phyloP scores from a whole-genome alignment of 1,284 basidiomycete genomes.

The Sphagnurus paluster region DNA sequence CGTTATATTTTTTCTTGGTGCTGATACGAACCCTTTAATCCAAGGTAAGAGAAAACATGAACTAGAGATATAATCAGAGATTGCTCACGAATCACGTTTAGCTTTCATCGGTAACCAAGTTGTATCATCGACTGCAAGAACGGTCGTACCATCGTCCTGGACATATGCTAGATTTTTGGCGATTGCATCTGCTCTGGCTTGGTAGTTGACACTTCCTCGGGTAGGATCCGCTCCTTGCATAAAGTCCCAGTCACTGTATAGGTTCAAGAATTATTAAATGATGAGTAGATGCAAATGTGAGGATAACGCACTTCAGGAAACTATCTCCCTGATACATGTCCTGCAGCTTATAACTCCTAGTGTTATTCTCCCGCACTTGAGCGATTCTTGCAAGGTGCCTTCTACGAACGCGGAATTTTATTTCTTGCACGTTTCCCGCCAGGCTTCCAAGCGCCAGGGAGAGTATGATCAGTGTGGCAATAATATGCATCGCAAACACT shows the following conservation, averaged over 20 bases:
- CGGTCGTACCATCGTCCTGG: constrained; percentile 47
- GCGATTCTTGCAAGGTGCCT: constrained; percentile 1
- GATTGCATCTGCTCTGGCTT: constrained; percentile 43
- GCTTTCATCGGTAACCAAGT: constrained; percentile 49
- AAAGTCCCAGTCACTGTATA: constrained; percentile 35
- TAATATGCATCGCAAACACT: constrained; percentile 15
- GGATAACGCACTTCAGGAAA: constrained; percentile 4
- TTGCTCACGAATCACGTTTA: constrained; percentile 65
- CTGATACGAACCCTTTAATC: constrained; percentile 69
- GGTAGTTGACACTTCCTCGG: constrained; percentile 60
- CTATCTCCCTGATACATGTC: constrained; percentile 7
- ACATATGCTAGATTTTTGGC: constrained; percentile 57
- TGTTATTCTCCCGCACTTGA: constrained; percentile 1
- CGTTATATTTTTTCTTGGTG: constrained; percentile 61
- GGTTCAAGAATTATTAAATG: background rate
- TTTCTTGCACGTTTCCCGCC: constrained; percentile 27
- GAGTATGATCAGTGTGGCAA: constrained; percentile 17
- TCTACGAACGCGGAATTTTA: constrained; percentile 9
- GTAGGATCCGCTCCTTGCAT: constrained; percentile 66
- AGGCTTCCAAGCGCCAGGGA: constrained; percentile 21
- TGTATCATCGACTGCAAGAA: constrained; percentile 64
- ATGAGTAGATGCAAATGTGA: background rate
- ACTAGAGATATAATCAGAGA: background rate
- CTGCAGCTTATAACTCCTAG: constrained; percentile 2
- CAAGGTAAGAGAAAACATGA: background rate